Evolutionary conservation across 495 filamentous ascomycete genomes (phyloP).

Genomic region (Hypoxylon trugodes): DNA sequence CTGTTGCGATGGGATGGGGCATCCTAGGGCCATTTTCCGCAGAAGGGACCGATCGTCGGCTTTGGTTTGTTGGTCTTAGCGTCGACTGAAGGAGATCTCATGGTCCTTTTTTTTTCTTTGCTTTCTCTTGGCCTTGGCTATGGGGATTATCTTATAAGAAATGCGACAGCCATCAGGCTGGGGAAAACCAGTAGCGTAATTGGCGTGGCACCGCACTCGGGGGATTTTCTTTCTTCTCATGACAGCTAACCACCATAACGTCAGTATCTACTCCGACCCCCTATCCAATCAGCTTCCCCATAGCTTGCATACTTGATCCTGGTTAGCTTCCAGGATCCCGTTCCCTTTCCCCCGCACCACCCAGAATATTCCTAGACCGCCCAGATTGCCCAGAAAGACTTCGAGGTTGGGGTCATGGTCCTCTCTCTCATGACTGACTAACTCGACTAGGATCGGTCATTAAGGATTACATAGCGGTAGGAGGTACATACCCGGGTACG

Average conservation of each 20-base stretch:
- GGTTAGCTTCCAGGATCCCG: constrained; percentile 22
- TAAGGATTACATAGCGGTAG: too few relatives aligned
- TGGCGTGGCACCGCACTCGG: constrained; percentile 18
- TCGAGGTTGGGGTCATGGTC: constrained; percentile 19
- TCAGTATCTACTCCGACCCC: constrained; percentile 9
- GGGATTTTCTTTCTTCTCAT: constrained; percentile 12
- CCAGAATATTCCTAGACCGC: constrained; percentile 28
- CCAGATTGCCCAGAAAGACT: not conserved
- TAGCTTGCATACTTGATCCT: constrained; percentile 21
- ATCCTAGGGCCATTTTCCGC: not conserved
- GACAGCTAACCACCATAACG: constrained; percentile 20
- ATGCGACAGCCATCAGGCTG: too few relatives aligned
- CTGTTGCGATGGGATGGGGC: constrained; percentile 1
- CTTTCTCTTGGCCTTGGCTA: not conserved
- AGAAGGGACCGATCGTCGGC: constrained; percentile 12
- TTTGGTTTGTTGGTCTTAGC: too few relatives aligned
- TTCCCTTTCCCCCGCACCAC: constrained; percentile 39
- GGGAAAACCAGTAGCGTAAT: constrained; percentile 14
- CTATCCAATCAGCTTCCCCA: constrained; percentile 21
- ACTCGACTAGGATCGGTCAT: too few relatives aligned
- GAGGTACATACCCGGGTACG: too few relatives aligned
- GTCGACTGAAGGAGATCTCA: not conserved
- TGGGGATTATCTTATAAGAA: constrained; percentile 7
- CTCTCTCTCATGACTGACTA: too few relatives aligned
- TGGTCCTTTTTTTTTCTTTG: constrained; percentile 6